Evolutionary conservation across 495 filamentous ascomycete species (phyloP), one percentile per base, ranked within the genome.

Genomic region (Penicillium parvum): DNA sequence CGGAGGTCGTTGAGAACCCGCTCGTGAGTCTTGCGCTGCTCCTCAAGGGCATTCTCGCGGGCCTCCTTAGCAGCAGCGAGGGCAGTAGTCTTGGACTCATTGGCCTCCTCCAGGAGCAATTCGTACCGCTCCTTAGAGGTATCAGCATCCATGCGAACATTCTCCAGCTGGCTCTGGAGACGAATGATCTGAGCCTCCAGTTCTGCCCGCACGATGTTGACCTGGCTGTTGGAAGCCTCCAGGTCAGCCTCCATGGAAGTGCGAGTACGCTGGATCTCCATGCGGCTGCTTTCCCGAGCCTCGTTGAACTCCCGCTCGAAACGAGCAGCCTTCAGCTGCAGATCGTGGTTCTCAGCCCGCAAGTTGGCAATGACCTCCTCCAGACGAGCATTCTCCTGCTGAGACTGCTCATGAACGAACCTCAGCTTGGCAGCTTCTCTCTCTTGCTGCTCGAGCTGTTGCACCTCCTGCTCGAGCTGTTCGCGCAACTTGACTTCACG

Each of bases 231-330:
- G 21, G 89, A 83, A 35, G 78, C 74, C 27, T 94, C 85, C 22
- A 95, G 63, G 47, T 97, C 88, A 6, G 77, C 72, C 55, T 94
- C 82, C 74, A 94, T 68, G n/a, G 85, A 75, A 21, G 79, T 75
- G 40, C 85, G 81, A 7, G 81, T 85, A 28, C 88, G 83, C 53
- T 90, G 79, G 39, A 89, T 77, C 55, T 97, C 91, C 9, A 78
- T 69, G 19, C 79, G 81, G 27, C 75, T 86, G 18, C 79, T 79
- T 49, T 91, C 86, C 38, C 83, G 81, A 11, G 89, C 84, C 54
- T 92, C 85, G 45, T 86, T 78, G 49, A 85, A 84, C 57, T 96
- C 89, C 38, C 88, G 77, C 64, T 92, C 82, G 59, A 80, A 83
- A n/a, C 79, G 79, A 37, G 83, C 74, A 26, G 82, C 76, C 26